A percentile compares a stretch with the other conserved stretches of the same genome.
Evolutionary conservation across 345 rosid genomes (phyloP).

Genomic region (Combretum micranthum): DNA sequence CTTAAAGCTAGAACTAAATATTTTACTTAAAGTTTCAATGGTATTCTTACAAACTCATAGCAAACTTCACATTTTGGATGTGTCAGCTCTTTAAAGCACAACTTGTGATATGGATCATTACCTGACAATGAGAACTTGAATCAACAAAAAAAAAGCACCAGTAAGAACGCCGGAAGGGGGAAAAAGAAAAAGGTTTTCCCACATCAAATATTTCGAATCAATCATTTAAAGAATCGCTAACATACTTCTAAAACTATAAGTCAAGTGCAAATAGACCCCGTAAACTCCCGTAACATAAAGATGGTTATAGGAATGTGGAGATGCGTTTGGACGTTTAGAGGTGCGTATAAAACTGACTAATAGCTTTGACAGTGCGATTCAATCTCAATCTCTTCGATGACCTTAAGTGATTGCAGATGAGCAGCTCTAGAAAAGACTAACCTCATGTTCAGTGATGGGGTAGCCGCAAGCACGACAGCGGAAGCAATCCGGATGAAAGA

Average conservation of each 20-base stretch:
- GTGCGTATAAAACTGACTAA: too few species aligned
- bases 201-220: background rate
- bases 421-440: slow-evolving; percentile 10
- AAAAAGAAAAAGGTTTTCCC: slow-evolving; percentile 7
- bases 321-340: too few species aligned
- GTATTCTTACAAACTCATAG: slow-evolving; percentile 67
- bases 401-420: too few species aligned
- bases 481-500: slow-evolving; percentile 89
- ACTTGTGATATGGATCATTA: slow-evolving; percentile 68
- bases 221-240: too few species aligned
- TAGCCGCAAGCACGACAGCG: slow-evolving; percentile 57
- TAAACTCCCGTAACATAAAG: too few species aligned
- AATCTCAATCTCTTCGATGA: too few species aligned
- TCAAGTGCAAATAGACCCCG: too few species aligned
- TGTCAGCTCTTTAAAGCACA: slow-evolving; percentile 79
- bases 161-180: slow-evolving; percentile 13
- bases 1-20: background rate
- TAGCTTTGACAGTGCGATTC: too few species aligned
- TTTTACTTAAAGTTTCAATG: background rate
- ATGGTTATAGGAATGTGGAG: too few species aligned
- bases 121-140: slow-evolving; percentile 79
- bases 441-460: slow-evolving; percentile 85
- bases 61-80: slow-evolving; percentile 99
- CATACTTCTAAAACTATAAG: too few species aligned
- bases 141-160: slow-evolving; percentile 30